Percentiles rank a stretch among this genome's conserved stretches.
Conservation (phyloP, 2,329 filamentous ascomycete genomes). For the Helicocarpus griseus region DNA sequence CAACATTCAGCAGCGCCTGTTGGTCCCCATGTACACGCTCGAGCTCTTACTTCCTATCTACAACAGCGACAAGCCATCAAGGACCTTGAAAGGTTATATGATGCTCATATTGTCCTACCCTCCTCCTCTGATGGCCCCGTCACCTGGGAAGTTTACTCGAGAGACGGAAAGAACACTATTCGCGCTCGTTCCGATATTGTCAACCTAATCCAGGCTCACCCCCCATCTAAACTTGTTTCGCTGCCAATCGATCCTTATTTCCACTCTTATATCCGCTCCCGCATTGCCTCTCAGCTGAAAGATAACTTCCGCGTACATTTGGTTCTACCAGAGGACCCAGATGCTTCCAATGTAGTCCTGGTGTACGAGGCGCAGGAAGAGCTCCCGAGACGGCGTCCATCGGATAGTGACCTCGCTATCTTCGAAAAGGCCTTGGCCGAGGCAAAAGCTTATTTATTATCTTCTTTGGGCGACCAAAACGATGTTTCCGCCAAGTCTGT, state of each 20-base stretch:
- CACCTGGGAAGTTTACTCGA: conserved; percentile 80
- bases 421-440: conserved; percentile 50
- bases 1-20: conserved; percentile 65
- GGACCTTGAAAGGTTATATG: conserved; percentile 68
- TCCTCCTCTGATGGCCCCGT: conserved; percentile 55
- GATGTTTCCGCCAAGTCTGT: conserved; percentile 46
- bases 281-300: conserved; percentile 29
- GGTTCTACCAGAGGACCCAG: conserved; percentile 37
- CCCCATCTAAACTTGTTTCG: conserved; percentile 34
- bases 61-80: conserved; percentile 72
- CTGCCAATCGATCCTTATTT: conserved; percentile 41
- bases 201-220: conserved; percentile 40
- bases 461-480: conserved; percentile 44
- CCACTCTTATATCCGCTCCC: conserved; percentile 37
- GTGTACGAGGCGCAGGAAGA: conserved; percentile 39
- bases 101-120: conserved; percentile 80
- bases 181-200: conserved; percentile 41
- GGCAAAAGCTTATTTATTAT: conserved; percentile 48
- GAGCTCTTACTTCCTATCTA: conserved; percentile 79
- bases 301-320: conserved; percentile 39
- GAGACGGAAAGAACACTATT: conserved; percentile 66
- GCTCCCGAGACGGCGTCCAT: conserved; percentile 47
- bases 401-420: conserved; percentile 43
- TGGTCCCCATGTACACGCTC: conserved; percentile 68
- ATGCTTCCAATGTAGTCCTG: conserved; percentile 36